These are phyloP conservation scores for Chrysoporthe cubensis DNA, from an alignment of 2,329 filamentous ascomycete genomes.

Conservation along the genomic window DNA sequence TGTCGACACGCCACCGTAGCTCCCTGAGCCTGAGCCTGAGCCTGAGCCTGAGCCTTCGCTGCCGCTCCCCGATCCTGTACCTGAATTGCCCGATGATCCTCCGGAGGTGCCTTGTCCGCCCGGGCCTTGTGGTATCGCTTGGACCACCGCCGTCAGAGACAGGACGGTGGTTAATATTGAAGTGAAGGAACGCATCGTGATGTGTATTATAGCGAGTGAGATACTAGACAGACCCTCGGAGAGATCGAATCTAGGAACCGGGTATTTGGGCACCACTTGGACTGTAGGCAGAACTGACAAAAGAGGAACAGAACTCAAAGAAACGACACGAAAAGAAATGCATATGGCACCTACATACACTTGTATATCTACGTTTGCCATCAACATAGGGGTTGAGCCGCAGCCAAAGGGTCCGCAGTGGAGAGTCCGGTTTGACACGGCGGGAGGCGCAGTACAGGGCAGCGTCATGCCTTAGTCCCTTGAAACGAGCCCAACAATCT, in stretches of 20 bases:
- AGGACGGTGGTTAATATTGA: constrained; percentile 19
- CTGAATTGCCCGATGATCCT: constrained; percentile 9
- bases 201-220: neutral
- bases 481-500: constrained; percentile 23
- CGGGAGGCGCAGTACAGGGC: constrained; percentile 22
- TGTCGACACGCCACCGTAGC: constrained; percentile 12
- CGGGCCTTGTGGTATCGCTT: constrained; percentile 19
- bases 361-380: constrained; percentile 10
- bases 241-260: constrained; percentile 4
- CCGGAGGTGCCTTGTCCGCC: constrained; percentile 15
- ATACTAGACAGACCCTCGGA: neutral
- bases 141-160: constrained; percentile 25
- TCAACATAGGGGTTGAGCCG: constrained; percentile 9
- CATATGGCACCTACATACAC: constrained; percentile 23
- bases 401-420: constrained; percentile 15
- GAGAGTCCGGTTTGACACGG: constrained; percentile 18
- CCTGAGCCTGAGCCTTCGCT: neutral
- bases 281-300: neutral
- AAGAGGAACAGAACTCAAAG: neutral
- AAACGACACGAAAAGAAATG: constrained; percentile 9
- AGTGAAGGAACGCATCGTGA: constrained; percentile 21
- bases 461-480: constrained; percentile 22
- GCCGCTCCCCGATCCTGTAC: constrained; percentile 2
- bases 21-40: constrained; percentile 6
- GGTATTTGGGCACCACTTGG: neutral